Conservation (phyloP, 768 basidiomycete genomes). For the Lanmaoa rubissima region DNA sequence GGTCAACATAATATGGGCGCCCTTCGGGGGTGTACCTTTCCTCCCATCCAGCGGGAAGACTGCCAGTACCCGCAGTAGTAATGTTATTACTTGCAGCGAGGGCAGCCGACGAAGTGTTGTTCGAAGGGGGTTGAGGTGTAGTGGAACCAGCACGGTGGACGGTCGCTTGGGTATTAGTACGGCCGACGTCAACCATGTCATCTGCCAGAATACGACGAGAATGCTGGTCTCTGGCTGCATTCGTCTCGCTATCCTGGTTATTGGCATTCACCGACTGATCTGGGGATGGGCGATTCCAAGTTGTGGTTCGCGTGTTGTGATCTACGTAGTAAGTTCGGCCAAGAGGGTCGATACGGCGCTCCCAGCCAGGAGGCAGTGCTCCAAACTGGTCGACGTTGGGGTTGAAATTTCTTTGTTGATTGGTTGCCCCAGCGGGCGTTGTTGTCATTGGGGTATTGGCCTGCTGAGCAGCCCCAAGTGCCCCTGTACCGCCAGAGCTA, state of each 20-base stretch:
- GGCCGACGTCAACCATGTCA: constrained; percentile 77
- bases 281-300: constrained; percentile 91
- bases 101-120: constrained; percentile 41
- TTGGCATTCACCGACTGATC: constrained; percentile 71
- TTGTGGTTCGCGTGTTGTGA: constrained; percentile 95
- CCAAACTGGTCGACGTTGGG: constrained; percentile 95
- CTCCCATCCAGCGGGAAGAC: constrained; percentile 96
- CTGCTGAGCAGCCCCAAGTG: constrained; percentile 22
- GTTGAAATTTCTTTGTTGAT: constrained; percentile 82
- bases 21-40: constrained; percentile 98
- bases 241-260: constrained; percentile 73
- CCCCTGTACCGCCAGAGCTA: constrained; percentile 31
- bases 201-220: constrained; percentile 80
- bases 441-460: constrained; percentile 17
- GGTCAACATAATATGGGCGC: constrained; percentile 97
- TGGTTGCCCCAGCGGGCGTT: constrained; percentile 41
- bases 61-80: constrained; percentile 79
- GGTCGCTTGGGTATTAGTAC: constrained; percentile 39
- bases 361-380: constrained; percentile 89
- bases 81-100: constrained; percentile 49
- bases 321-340: constrained; percentile 98
- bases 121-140: constrained; percentile 26
- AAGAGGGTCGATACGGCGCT: constrained; percentile 94
- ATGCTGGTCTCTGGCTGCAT: constrained; percentile 84
- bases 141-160: constrained; percentile 41